These are phyloP conservation scores for Colletotrichum agaves DNA, from an alignment of 2,329 filamentous ascomycete species.

Conservation along the genomic window DNA sequence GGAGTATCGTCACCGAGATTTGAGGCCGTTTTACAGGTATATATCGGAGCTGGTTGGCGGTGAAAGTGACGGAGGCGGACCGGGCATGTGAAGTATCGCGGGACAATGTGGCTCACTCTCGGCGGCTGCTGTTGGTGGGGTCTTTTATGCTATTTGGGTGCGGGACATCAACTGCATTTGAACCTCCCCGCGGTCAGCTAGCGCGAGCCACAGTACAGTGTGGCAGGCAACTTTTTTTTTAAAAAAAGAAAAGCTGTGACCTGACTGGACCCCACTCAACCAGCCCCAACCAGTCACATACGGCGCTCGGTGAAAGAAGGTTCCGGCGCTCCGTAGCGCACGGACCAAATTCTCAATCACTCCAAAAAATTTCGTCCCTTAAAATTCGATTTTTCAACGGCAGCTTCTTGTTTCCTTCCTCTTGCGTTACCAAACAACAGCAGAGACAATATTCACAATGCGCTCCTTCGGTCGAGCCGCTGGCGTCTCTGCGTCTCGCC, in stretches of 20 bases:
- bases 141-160: constrained; percentile 33
- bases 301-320: constrained; percentile 31
- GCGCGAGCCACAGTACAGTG: constrained; percentile 13
- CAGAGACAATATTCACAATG: constrained; percentile 29
- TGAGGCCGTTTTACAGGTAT: constrained; percentile 1
- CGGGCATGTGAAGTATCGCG: constrained; percentile 25
- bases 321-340: constrained; percentile 26
- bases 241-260: background rate
- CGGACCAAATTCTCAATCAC: constrained; percentile 34
- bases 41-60: constrained; percentile 19
- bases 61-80: constrained; percentile 11
- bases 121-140: constrained; percentile 25
- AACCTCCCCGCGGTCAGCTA: constrained; percentile 10
- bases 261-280: background rate
- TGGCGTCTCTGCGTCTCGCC: constrained; percentile 20
- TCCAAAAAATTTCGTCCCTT: constrained; percentile 29
- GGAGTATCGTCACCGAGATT: background rate
- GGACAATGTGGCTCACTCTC: constrained; percentile 19
- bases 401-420: background rate
- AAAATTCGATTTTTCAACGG: constrained; percentile 19
- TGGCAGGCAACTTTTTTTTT: background rate
- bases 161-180: constrained; percentile 35
- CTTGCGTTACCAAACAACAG: constrained; percentile 23
- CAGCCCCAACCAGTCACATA: background rate
- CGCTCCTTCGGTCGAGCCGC: constrained; percentile 3